Evolutionary conservation across 2,329 filamentous ascomycete genomes (phyloP), one percentile per base, ranked within the genome.

Genomic region (Zopfia rhizophila): DNA sequence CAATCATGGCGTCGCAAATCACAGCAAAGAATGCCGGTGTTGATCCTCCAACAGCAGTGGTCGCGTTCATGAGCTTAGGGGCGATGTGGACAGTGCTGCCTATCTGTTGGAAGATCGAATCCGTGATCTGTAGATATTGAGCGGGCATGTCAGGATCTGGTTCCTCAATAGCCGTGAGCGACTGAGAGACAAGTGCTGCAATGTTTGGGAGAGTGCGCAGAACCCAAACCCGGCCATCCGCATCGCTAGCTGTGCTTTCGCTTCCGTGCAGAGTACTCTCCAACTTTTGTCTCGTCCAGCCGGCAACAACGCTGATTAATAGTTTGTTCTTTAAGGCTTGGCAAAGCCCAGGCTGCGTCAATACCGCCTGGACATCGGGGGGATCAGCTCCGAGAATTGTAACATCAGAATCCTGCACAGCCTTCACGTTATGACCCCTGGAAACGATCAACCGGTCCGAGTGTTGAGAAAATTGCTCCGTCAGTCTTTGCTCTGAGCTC

Each of bases 281-380:
- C 1, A 80, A 56, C 35, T 69, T 67, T 13, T 66, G 55, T 23
- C 70, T 66, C 0, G 75, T 73, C 76, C 75, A 81, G 1, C 80
- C 79, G 1, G 79, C 80, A 1, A 73, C 75, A 1, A 82, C 73
- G 52, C 78, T 82, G 59, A 82, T 77, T 8, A 82, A 45, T 1
- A 82, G 68, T 51, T 82, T 82, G 4, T 65, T 59, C 0, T 60
- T 53, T 1, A 82, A 40, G 0, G 74, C 76, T 4, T 75, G 66
- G 0, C 52, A 37, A 2, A 81, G 53, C 0, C 71, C 73, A 0
- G 69, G 58, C 28, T 74, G 58, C 0, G 55, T 60, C 4, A 82
- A 55, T 0, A 75, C 70, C 0, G 52, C 27, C 8, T 67, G 56
- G 2, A 81, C 70, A 17, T 78, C 73, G 2, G 72, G 60, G 0